Percentiles rank a stretch among this genome's conserved stretches.
phyloP scores from a whole-genome alignment of 2,329 filamentous ascomycete species.

The Emmonsiellopsis sp. region DNA sequence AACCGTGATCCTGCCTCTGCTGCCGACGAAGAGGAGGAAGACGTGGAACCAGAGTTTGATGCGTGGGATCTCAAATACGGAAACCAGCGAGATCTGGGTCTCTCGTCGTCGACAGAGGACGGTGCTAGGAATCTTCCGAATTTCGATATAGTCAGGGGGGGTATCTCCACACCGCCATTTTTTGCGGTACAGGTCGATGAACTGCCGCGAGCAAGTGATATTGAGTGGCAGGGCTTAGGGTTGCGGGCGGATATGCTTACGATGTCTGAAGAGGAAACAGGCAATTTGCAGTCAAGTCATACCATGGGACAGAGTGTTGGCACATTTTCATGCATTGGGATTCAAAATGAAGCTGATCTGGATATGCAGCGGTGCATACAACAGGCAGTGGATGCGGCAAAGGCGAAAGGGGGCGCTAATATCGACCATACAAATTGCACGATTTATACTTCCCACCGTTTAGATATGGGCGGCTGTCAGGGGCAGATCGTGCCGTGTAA shows the following conservation, averaged over 20 bases:
- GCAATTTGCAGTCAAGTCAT: constrained; percentile 15
- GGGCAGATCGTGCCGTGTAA: constrained; percentile 35
- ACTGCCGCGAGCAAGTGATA: constrained; percentile 61
- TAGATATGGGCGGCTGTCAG: constrained; percentile 16
- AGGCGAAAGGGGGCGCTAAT: constrained; percentile 3
- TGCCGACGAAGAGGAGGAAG: constrained; percentile 19
- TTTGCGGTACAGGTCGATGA: constrained; percentile 68
- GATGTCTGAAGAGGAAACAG: constrained; percentile 12
- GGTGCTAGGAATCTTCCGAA: constrained; percentile 19
- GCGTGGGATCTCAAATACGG: constrained; percentile 48
- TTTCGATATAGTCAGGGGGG: constrained; percentile 18
- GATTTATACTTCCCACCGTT: constrained; percentile 26
- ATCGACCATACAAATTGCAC: constrained; percentile 19
- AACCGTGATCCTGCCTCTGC: constrained; percentile 17
- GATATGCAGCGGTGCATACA: constrained; percentile 18
- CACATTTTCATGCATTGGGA: constrained; percentile 23
- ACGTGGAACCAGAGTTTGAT: constrained; percentile 40
- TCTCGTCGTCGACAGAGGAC: background rate
- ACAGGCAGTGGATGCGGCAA: constrained; percentile 16
- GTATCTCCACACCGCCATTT: constrained; percentile 50
- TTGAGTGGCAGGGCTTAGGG: constrained; percentile 79
- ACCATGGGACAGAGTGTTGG: constrained; percentile 13
- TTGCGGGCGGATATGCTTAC: constrained; percentile 32
- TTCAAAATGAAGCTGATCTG: constrained; percentile 13
- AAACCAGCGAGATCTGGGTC: constrained; percentile 40